phyloP scores from a whole-genome alignment of 345 rosid species.

The Moricandia moricandioides region DNA sequence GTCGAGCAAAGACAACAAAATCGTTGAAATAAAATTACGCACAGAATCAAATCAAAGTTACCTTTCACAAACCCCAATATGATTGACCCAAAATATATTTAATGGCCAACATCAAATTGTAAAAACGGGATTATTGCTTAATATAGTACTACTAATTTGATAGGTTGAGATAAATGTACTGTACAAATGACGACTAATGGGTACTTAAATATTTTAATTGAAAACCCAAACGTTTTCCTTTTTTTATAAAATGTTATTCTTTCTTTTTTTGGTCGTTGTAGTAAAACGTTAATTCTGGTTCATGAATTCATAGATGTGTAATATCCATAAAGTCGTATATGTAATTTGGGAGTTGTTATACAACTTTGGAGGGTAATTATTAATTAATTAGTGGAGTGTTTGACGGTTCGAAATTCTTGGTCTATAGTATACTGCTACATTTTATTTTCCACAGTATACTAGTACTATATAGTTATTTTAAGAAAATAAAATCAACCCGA shows the following conservation, averaged over 20 bases:
- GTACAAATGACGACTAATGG: background rate
- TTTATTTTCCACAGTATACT: background rate
- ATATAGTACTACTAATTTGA: background rate
- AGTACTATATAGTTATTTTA: background rate
- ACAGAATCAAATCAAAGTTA: background rate
- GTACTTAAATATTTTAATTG: background rate
- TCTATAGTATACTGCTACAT: conserved; percentile 12
- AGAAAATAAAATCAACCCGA: background rate
- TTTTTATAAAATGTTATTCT: background rate
- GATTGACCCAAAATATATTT: conserved; percentile 6
- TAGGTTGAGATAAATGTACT: background rate
- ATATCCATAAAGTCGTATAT: background rate
- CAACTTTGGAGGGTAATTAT: background rate
- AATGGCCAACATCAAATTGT: background rate
- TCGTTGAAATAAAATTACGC: background rate
- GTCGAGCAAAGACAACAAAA: conserved; percentile 15
- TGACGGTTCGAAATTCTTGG: conserved; percentile 22
- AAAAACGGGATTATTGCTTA: background rate
- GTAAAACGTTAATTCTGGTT: background rate
- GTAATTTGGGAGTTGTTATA: background rate
- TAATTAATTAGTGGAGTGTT: background rate
- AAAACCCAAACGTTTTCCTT: background rate
- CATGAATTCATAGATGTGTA: background rate
- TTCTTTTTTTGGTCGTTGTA: background rate
- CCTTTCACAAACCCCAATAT: background rate